Conservation (phyloP, 2,329 filamentous ascomycete genomes). For the Fusarium stilboides region DNA sequence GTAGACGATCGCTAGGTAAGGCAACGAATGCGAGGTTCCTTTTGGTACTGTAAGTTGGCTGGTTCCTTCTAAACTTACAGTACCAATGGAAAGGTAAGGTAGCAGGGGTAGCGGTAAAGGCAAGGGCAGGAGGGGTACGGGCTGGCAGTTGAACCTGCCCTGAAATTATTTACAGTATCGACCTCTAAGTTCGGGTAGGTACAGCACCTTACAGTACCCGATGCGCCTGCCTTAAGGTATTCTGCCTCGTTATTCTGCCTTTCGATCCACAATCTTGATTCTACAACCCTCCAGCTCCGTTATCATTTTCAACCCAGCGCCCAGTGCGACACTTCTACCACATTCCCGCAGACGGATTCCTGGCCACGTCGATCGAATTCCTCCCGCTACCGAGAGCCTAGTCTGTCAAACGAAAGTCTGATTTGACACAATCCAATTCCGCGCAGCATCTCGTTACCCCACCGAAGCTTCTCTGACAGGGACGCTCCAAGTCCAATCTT, state of each 20-base stretch:
- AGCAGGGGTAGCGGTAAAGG: too few relatives aligned
- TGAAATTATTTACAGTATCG: too few relatives aligned
- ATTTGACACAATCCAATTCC: background rate
- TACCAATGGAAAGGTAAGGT: too few relatives aligned
- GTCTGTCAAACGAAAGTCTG: background rate
- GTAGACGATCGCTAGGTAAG: background rate
- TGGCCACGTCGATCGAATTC: constrained; percentile 28
- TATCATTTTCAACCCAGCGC: constrained; percentile 18
- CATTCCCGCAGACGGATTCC: constrained; percentile 12
- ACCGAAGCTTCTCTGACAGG: constrained; percentile 6
- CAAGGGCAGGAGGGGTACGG: too few relatives aligned
- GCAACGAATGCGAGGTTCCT: too few relatives aligned
- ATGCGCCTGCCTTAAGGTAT: background rate
- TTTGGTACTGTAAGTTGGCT: too few relatives aligned
- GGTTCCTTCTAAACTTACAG: too few relatives aligned
- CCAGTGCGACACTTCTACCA: too few relatives aligned
- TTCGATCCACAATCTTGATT: constrained; percentile 11
- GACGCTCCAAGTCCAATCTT: background rate
- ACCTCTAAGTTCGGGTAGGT: background rate
- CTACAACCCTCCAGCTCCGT: background rate
- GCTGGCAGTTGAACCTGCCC: too few relatives aligned
- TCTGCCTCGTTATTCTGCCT: constrained; percentile 37
- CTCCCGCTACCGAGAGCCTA: constrained; percentile 40
- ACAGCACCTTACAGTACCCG: constrained; percentile 6
- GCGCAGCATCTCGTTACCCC: constrained; percentile 11